A percentile compares a stretch with the other conserved stretches of the same genome.
Evolutionary conservation across 2,329 filamentous ascomycete species (phyloP).

Genomic region (Venturia nashicola): DNA sequence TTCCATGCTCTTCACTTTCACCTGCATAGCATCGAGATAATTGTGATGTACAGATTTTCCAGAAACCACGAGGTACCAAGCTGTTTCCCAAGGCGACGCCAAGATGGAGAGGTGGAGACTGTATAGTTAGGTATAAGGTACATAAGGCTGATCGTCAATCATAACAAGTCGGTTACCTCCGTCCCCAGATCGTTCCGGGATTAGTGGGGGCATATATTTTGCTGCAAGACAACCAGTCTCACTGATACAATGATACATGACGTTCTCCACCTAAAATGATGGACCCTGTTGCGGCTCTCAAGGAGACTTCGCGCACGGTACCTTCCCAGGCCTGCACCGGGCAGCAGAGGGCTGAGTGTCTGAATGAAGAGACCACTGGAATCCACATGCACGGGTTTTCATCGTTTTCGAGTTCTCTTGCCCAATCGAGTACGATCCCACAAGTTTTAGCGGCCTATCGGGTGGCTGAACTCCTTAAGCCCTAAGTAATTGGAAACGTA

Average conservation of each 20-base stretch:
- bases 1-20: background rate
- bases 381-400: background rate
- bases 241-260: conserved; percentile 3
- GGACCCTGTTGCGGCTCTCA: background rate
- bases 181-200: background rate
- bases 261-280: background rate
- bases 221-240: background rate
- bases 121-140: background rate
- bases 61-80: background rate
- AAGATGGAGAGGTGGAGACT: background rate
- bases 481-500: background rate
- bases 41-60: background rate
- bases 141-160: background rate
- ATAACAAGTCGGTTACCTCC: background rate
- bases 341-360: background rate
- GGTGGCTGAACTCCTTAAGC: background rate
- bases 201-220: background rate
- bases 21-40: background rate
- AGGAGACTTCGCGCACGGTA: background rate
- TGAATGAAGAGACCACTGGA: background rate
- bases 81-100: background rate
- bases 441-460: background rate
- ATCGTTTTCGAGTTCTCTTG: background rate
- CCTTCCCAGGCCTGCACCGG: background rate
- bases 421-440: background rate